These are phyloP conservation scores for Scheffersomyces parashehatae DNA, from an alignment of 1,139 yeast species.

Conservation along the genomic window DNA sequence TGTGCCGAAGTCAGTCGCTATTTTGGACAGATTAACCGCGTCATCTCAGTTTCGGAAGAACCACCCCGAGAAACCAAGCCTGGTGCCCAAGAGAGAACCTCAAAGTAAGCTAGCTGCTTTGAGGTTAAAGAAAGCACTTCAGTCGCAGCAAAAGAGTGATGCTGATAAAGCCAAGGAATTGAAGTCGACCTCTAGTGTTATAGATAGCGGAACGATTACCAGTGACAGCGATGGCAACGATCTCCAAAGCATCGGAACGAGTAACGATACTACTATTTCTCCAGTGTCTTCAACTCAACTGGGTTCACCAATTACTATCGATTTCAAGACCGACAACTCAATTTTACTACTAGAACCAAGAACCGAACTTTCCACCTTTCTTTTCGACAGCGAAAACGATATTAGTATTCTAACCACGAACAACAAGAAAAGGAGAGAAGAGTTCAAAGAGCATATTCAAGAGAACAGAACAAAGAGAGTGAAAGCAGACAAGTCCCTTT, in stretches of 20 bases:
- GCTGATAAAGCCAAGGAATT: not conserved
- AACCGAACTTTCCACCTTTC: slow-evolving; percentile 4
- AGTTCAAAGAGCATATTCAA: slow-evolving; percentile 5
- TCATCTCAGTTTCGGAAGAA: not conserved
- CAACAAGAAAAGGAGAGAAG: slow-evolving; percentile 5
- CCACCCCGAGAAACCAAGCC: not conserved
- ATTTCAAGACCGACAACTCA: slow-evolving; percentile 20
- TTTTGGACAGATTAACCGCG: slow-evolving; percentile 7
- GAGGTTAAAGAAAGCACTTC: not conserved
- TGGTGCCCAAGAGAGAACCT: not conserved
- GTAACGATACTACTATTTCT: not conserved
- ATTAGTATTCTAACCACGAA: not conserved
- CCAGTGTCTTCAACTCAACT: too few species aligned
- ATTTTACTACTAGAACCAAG: slow-evolving; percentile 12
- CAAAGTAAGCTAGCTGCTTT: not conserved
- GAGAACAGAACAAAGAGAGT: slow-evolving; percentile 25
- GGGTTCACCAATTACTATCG: not conserved
- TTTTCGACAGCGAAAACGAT: slow-evolving; percentile 2
- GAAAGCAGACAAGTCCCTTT: slow-evolving; percentile 21
- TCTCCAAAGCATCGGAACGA: too few species aligned
- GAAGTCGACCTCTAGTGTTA: not conserved
- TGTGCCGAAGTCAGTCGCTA: slow-evolving; percentile 8
- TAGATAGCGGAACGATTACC: not conserved
- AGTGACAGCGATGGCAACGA: not conserved
- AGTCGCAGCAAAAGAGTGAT: not conserved